Evolutionary conservation across 2,329 filamentous ascomycete genomes (phyloP), one percentile per base, ranked within the genome.

Genomic region (Zymoseptoria brevis): DNA sequence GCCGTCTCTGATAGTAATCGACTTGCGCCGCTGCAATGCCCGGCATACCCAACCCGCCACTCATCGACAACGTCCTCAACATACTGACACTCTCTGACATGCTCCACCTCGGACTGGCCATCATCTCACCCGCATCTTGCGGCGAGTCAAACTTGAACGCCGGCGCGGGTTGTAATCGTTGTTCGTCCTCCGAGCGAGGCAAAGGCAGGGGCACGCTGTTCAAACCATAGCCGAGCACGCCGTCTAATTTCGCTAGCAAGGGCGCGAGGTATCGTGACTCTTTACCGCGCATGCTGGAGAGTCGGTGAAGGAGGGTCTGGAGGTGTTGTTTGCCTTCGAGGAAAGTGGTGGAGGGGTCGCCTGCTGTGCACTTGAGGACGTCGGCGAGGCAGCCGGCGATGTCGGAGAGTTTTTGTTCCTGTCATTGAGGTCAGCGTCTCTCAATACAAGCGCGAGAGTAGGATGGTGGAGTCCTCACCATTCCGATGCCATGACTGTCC

Each of bases 351-450:
- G 69, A 71, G 3, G 63, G 67, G 56, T 73, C 71, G 52, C 70
- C 71, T 24, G 69, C 70, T 9, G 71, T 72, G 59, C 71, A 73
- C 30, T 66, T 64, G n/a, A 73, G 62, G 1, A 73, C 71, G 56
- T 73, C 71, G 3, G 70, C 70, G 7, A 73, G 68, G 52, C 71
- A 73, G 49, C 69, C 68, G 8, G 70, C 71, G 29, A 73, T 72
- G 60, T 73, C 71, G 13, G 67, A 70, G 8, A 73, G 63, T 58
- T 73, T 73, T 57, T 73, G 71, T 59, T 73, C 71, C 70, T 72
- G 54, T n/a, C 6, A 13, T 52, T 4, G 24, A 29, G 24, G 55
- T 67, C 19, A 67, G 66, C 56, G 52, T 29, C 30, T 9, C 5
- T 35, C 9, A 11, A 35, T 11, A 35, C 9, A 35, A 11, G 9